phyloP scores from a whole-genome alignment of 2,329 filamentous ascomycete genomes.

The Penicillium sp. region DNA sequence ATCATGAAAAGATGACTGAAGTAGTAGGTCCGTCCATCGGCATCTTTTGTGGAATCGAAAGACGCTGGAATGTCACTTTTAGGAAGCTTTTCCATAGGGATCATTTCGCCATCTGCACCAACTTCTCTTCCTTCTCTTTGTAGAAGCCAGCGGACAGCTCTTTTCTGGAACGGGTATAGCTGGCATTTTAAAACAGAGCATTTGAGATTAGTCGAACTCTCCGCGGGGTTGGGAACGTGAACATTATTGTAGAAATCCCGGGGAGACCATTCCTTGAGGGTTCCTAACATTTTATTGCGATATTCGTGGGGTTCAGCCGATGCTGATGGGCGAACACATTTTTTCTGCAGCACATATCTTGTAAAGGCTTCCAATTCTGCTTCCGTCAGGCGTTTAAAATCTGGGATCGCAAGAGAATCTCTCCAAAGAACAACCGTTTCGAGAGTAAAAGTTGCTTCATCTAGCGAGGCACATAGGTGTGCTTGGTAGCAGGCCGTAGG shows the following conservation, averaged over 20 bases:
- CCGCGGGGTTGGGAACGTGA: slow-evolving; percentile 41
- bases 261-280: slow-evolving; percentile 28
- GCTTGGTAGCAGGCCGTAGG: slow-evolving; percentile 35
- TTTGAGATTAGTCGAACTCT: slow-evolving; percentile 34
- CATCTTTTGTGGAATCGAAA: slow-evolving; percentile 39
- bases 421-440: slow-evolving; percentile 37
- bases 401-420: slow-evolving; percentile 31
- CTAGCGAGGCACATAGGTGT: slow-evolving; percentile 14
- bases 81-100: slow-evolving; percentile 12
- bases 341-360: slow-evolving; percentile 30
- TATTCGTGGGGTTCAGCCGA: not conserved
- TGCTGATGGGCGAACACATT: slow-evolving; percentile 5
- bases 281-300: slow-evolving; percentile 16
- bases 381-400: slow-evolving; percentile 17
- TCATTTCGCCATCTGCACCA: slow-evolving; percentile 31
- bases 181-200: slow-evolving; percentile 37
- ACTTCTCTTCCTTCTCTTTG: slow-evolving; percentile 43
- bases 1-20: slow-evolving; percentile 44
- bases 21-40: slow-evolving; percentile 39
- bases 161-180: slow-evolving; percentile 50
- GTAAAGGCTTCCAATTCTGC: slow-evolving; percentile 24
- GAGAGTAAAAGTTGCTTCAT: slow-evolving; percentile 26
- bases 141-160: slow-evolving; percentile 49
- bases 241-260: slow-evolving; percentile 50
- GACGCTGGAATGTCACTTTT: slow-evolving; percentile 33